phyloP scores from a whole-genome alignment of 495 filamentous ascomycete species.

The Aspergillus panamensis region DNA sequence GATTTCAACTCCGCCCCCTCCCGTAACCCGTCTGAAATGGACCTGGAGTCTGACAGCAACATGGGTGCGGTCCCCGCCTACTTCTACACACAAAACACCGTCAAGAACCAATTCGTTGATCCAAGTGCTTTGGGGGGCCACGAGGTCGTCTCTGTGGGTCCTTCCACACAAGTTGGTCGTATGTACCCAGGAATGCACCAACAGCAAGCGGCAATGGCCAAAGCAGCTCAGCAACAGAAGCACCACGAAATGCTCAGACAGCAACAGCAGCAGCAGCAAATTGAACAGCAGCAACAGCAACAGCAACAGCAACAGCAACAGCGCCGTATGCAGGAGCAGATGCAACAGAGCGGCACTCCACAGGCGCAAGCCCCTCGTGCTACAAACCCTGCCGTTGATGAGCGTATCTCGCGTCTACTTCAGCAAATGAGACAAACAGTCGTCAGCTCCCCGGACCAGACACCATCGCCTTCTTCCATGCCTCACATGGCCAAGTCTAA shows the following conservation, averaged over 20 bases:
- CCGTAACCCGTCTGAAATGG: slow-evolving; percentile 52
- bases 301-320: slow-evolving; percentile 47
- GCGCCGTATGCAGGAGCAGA: slow-evolving; percentile 35
- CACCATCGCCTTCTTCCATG: slow-evolving; percentile 40
- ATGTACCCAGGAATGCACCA: slow-evolving; percentile 90
- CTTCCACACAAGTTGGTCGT: slow-evolving; percentile 59
- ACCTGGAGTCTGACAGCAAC: slow-evolving; percentile 50
- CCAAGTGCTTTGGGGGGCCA: slow-evolving; percentile 65
- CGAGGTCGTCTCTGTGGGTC: slow-evolving; percentile 43
- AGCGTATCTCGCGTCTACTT: slow-evolving; percentile 79
- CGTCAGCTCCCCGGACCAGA: slow-evolving; percentile 49
- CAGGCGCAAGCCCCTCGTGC: slow-evolving; percentile 45
- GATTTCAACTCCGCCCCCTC: slow-evolving; percentile 57
- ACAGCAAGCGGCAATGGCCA: slow-evolving; percentile 77
- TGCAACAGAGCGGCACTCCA: slow-evolving; percentile 26
- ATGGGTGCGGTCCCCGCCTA: slow-evolving; percentile 58
- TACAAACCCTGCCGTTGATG: slow-evolving; percentile 69
- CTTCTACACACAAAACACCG: slow-evolving; percentile 37
- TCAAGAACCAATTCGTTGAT: slow-evolving; percentile 58
- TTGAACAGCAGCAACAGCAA: slow-evolving; percentile 56
- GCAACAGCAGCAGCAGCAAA: slow-evolving; percentile 61
- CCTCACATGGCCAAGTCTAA: slow-evolving; percentile 57
- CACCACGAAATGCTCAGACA: slow-evolving; percentile 62
- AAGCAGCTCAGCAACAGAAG: slow-evolving; percentile 65
- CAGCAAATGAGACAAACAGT: slow-evolving; percentile 76